These are phyloP conservation scores for Sporothrix luriei DNA, from an alignment of 2,329 filamentous ascomycete species.

Conservation along the genomic window DNA sequence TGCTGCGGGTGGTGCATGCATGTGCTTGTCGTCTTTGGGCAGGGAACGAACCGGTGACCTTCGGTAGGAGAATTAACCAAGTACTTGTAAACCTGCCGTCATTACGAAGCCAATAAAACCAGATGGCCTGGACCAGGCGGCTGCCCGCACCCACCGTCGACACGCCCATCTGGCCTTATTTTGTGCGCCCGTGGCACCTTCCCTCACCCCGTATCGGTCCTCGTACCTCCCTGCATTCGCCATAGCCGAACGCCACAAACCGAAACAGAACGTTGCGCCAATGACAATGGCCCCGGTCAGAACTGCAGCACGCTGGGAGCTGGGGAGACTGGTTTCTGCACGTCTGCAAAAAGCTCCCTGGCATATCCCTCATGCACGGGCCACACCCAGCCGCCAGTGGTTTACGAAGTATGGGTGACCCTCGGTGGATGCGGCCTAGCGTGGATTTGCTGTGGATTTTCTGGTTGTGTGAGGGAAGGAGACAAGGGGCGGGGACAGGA, in stretches of 20 bases:
- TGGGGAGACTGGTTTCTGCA: background rate
- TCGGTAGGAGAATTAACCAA: constrained; percentile 4
- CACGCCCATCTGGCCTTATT: constrained; percentile 12
- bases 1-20: constrained; percentile 2
- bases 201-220: background rate
- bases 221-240: constrained; percentile 1
- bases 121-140: background rate
- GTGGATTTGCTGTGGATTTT: constrained; percentile 28
- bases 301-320: background rate
- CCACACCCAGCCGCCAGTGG: constrained; percentile 28
- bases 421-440: constrained; percentile 25
- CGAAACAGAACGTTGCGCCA: constrained; percentile 29
- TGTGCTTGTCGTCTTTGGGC: background rate
- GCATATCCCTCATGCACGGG: constrained; percentile 14
- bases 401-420: background rate
- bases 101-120: background rate
- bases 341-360: background rate
- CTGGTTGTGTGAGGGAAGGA: constrained; percentile 6
- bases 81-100: background rate
- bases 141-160: background rate
- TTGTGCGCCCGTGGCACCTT: background rate
- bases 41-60: background rate
- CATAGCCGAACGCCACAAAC: constrained; percentile 28
- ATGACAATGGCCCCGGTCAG: constrained; percentile 22
- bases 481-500: constrained; percentile 9